Evolutionary conservation across 257 asterid species (phyloP), one percentile per base, ranked within the genome.

Genomic region (Ocimum tenuiflorum): DNA sequence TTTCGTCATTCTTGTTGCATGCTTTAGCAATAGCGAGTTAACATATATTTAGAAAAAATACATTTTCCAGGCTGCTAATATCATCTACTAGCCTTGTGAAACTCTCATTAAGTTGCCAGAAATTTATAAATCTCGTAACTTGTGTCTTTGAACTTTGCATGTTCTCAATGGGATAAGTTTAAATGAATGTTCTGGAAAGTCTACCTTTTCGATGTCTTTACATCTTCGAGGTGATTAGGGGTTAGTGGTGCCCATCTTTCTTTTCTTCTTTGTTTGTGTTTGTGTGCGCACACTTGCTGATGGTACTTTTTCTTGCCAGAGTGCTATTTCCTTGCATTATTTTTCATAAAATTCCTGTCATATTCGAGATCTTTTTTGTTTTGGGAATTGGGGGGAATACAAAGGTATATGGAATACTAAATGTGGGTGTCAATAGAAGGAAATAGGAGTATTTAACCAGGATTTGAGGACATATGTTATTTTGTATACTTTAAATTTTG

Each of bases 1-100:
- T 47, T 54, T 63, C 15, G 47, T 47, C 55, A 47, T 72, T 46
- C 59, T 71, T 51, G 13, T 39, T 15, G 19, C 48, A 24, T 60
- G 43, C 8, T 42, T 62, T 48, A 9, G 43, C 9, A 35, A 29
- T 56, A 17, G 45, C 8, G 17, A 48, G 47, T 22, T 0, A 38
- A 19, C 18, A 12, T 33, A 49, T 9, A 58, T 3, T 33, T 6
- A 19, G 58, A 38, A 47, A 47, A 29, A 41, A 12, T 29, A 31
- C 58, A 24, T 8, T 2, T 19, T 17, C 5, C 0, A 59, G 5
- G 18, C 41, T 54, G 19, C 55, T 63, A 27, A 12, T 27, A 1
- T 27, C 3, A 27, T 27, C 24, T 45, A 8, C 60, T 7, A 6
- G 41, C 15, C 51, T 55, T 15, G 6, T 67, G 19, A 58, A 47